These are phyloP conservation scores for Pisolithus thermaeus DNA, from an alignment of 1,284 basidiomycete genomes.

Conservation along the genomic window DNA sequence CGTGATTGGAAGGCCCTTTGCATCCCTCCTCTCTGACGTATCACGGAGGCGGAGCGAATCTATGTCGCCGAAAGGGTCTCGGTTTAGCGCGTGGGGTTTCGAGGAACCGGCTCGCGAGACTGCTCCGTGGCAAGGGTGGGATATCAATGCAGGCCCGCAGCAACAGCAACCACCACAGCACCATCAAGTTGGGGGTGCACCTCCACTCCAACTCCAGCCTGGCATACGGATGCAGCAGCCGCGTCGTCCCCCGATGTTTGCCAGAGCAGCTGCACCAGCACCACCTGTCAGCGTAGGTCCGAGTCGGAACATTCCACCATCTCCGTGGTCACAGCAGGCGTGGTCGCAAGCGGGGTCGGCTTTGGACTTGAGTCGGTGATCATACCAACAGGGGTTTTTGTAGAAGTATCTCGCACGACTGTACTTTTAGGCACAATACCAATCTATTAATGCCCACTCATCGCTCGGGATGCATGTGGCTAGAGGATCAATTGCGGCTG, in stretches of 20 bases:
- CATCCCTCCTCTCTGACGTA: constrained; percentile 16
- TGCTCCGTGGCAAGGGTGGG: constrained; percentile 25
- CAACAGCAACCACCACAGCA: constrained; percentile 11
- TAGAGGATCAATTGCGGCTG: not conserved
- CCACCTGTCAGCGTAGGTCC: constrained; percentile 28
- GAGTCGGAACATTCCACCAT: constrained; percentile 19
- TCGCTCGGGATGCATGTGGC: no score
- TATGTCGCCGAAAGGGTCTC: constrained; percentile 12
- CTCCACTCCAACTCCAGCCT: constrained; percentile 40
- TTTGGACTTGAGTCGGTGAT: constrained; percentile 35
- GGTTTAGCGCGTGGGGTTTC: constrained; percentile 24
- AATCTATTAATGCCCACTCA: not conserved
- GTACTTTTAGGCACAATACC: constrained; percentile 9
- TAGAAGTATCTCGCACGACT: not conserved
- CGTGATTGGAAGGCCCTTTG: constrained; percentile 6
- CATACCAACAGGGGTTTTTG: not conserved
- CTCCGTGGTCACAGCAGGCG: constrained; percentile 31
- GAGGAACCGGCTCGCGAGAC: constrained; percentile 23
- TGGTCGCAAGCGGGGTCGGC: constrained; percentile 32
- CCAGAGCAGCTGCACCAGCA: constrained; percentile 33
- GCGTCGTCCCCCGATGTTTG: constrained; percentile 38
- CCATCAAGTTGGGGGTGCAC: constrained; percentile 22
- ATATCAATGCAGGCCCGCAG: constrained; percentile 12
- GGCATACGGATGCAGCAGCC: constrained; percentile 43
- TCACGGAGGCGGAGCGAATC: constrained; percentile 26